Base-by-base conservation (phyloP, 2,329 filamentous ascomycete genomes). In the Balansia obtecta region DNA sequence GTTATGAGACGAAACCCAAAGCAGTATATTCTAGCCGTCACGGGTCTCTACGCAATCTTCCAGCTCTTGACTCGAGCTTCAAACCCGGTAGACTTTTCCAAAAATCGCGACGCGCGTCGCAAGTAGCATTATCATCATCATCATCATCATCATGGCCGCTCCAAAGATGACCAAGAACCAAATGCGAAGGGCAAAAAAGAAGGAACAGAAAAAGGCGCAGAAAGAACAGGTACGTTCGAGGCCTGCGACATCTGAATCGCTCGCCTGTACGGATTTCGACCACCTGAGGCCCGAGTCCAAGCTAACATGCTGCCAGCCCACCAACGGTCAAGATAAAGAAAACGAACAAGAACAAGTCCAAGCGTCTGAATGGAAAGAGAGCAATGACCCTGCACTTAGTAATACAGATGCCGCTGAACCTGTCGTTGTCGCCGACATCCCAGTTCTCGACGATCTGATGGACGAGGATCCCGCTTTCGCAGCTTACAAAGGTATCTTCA, bases 81-180 rank as follows among this genome's bases (percentile, higher is more conserved):
- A 33, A 66, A 65, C 54, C 64, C 63, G 44, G 52, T 56, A 50
- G 55, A 58, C 38, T 61, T 53, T 45, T 54, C 56, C 49, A 60
- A 56, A 45, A 55, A 61, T n/a, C 56, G 54, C 59, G 53, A 55
- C 56, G 55, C 57, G 56, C 49, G 54, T 58, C 62, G 56, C 58
- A 56, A 50, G 53, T 41, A 52, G 52, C 56, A 13, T 48, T 48
- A 46, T 58, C 62, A 72, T 66, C 63, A 84, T 83, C n/a, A n/a
- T n/a, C 56, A 13, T 48, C 49, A 46, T 58, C 62, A 72, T 66
- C 63, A 84, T 83, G 80, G 79, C 78, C 61, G 67, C 73, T 57
- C 68, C 75, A 58, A 94, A 91, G 73, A 82, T 85, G 73, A 89
- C 85, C 66, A 97, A 96, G 75, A 96, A 96, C 70, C 88, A 95